Evolutionary conservation across 768 basidiomycete genomes (phyloP), one percentile per base, ranked within the genome.

Genomic region (Lactarius hatsudake): DNA sequence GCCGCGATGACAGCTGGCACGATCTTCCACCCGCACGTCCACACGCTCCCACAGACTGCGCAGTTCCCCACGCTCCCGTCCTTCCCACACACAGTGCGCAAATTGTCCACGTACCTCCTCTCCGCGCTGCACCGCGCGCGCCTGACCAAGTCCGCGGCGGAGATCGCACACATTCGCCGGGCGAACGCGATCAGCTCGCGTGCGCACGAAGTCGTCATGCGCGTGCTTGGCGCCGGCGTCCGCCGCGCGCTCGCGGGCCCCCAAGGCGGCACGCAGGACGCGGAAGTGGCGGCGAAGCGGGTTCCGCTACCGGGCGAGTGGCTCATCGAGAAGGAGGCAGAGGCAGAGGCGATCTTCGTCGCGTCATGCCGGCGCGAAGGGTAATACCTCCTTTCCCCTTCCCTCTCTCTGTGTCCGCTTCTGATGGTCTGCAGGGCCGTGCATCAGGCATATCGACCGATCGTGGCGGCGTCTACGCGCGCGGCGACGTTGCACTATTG

Each of bases 401-500:
- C 17, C 38, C 13, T 28, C 28, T n/a, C n/a, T 28, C 48, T 59
- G 56, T 36, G 18, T 63, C 63, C 61, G 38, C 63, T 2, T 53
- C 18, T 6, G 28, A 57, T 42, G 18, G 28, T 55, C 10, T 34
- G 26, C 30, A 96, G 94, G 20, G 82, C 94, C 1, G 83, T 87
- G 13, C 90, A 90, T 61, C 94, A 96, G 78, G 93, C 95, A 0
- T 98, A 98, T 76, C 82, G 92, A 8, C 95, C 96, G 1, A 97
- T 97, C 62, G 91, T 95, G 2, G 96, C 96, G 1, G 88, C 90
- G 0, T 90, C 94, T 0, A 86, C 86, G 2, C 84, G 93, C 23
- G 94, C 95, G 4, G 89, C 93, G 1, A 97, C 94, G 0, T 80
- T 98, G 5, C 96, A 98, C 74, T 98, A 98, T 77, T 94, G 94